Percentiles rank a stretch among this genome's conserved stretches.
phyloP scores from a whole-genome alignment of 1,284 basidiomycete species.

The Ganoderma leucocontextum region DNA sequence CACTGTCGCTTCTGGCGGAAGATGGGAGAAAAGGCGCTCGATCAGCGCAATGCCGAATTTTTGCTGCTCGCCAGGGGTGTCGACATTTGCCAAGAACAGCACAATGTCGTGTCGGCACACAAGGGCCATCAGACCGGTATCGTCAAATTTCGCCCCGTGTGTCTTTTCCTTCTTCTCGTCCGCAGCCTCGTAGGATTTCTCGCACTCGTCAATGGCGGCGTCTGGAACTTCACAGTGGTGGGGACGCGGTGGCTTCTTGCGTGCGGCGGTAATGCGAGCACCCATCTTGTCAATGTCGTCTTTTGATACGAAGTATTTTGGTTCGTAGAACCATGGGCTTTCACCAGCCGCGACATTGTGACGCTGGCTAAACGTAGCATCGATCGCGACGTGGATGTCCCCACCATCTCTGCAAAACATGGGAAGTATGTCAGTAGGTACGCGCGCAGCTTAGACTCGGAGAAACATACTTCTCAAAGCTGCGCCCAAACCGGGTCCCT shows the following conservation, averaged over 20 bases:
- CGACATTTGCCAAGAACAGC: slow-evolving; percentile 48
- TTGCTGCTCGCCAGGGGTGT: slow-evolving; percentile 51
- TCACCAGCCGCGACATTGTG: slow-evolving; percentile 8
- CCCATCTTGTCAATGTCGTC: slow-evolving; percentile 40
- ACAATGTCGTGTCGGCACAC: no score
- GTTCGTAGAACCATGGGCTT: slow-evolving; percentile 7
- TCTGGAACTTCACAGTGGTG: slow-evolving; percentile 35
- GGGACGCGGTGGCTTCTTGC: slow-evolving; percentile 30
- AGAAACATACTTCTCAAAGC: neutral
- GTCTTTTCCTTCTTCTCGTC: slow-evolving; percentile 50
- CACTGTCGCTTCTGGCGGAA: slow-evolving; percentile 44
- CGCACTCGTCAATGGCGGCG: slow-evolving; percentile 46
- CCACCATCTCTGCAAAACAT: neutral
- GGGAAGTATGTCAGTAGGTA: no score
- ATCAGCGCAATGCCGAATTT: slow-evolving; percentile 48
- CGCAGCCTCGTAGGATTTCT: slow-evolving; percentile 43
- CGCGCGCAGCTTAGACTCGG: no score
- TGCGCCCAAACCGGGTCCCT: slow-evolving; percentile 35
- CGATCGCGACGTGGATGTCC: slow-evolving; percentile 4
- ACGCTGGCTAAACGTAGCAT: slow-evolving; percentile 10
- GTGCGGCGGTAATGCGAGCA: slow-evolving; percentile 29
- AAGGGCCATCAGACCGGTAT: no score
- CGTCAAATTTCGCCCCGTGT: no score
- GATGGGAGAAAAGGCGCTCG: slow-evolving; percentile 38
- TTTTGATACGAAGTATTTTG: slow-evolving; percentile 41